Evolutionary conservation across 768 basidiomycete species (phyloP).

Genomic region (Lyophyllum decastes): DNA sequence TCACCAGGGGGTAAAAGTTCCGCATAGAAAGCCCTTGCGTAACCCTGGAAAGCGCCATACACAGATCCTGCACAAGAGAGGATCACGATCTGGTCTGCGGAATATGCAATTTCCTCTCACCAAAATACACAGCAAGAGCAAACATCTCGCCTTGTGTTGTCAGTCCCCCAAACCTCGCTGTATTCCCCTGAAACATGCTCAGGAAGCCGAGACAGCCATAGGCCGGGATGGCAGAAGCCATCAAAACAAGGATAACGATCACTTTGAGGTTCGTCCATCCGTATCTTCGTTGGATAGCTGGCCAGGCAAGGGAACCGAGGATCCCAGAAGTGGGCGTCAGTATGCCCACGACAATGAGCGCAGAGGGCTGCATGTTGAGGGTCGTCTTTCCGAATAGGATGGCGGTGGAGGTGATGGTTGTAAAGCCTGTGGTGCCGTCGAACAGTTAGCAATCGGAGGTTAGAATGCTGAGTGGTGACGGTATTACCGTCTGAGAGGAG

Average conservation of each 20-base stretch:
- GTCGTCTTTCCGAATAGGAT: slow-evolving; percentile 91
- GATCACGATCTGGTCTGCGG: not conserved
- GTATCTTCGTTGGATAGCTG: slow-evolving; percentile 63
- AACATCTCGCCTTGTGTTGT: slow-evolving; percentile 87
- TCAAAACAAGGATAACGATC: slow-evolving; percentile 64
- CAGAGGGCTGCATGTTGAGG: slow-evolving; percentile 75
- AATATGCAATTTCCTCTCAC: slow-evolving; percentile 35
- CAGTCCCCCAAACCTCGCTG: slow-evolving; percentile 65
- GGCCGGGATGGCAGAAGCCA: slow-evolving; percentile 67
- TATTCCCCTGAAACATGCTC: slow-evolving; percentile 42
- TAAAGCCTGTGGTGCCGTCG: slow-evolving; percentile 60
- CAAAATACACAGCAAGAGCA: slow-evolving; percentile 79
- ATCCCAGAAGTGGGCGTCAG: slow-evolving; percentile 82
- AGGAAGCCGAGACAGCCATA: slow-evolving; percentile 88
- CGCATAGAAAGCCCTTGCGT: slow-evolving; percentile 84
- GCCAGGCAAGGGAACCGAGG: slow-evolving; percentile 82
- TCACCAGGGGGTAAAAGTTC: slow-evolving; percentile 86
- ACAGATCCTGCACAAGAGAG: slow-evolving; percentile 48
- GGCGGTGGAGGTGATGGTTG: slow-evolving; percentile 90
- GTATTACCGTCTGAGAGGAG: slow-evolving; percentile 81
- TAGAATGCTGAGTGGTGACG: slow-evolving; percentile 15
- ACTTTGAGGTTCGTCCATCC: slow-evolving; percentile 69
- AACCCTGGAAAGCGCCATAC: slow-evolving; percentile 91
- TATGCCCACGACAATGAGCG: slow-evolving; percentile 78
- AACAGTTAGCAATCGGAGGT: not conserved